Evolutionary conservation across 768 basidiomycete species (phyloP).

Genomic region (Tricholoma flavovirens): DNA sequence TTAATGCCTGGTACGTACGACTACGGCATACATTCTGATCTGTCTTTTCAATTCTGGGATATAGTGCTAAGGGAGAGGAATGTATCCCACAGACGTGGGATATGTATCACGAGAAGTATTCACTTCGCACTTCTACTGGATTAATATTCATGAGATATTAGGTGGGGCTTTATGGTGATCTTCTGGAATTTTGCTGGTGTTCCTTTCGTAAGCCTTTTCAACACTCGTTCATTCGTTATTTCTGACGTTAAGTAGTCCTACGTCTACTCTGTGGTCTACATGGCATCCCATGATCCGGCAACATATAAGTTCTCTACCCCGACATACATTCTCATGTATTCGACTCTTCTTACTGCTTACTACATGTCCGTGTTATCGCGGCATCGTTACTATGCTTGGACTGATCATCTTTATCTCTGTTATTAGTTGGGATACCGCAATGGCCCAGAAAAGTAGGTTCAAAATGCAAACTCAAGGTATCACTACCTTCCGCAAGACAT

Average conservation of each 20-base stretch:
- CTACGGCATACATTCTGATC: not conserved
- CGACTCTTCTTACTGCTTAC: slow-evolving; percentile 77
- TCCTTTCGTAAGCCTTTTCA: slow-evolving; percentile 60
- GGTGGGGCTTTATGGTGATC: slow-evolving; percentile 95
- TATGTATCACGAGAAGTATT: slow-evolving; percentile 96
- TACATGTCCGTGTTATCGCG: slow-evolving; percentile 58
- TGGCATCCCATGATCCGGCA: slow-evolving; percentile 89
- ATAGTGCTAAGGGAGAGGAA: slow-evolving; percentile 86
- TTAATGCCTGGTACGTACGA: slow-evolving; percentile 78
- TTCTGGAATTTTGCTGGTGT: slow-evolving; percentile 97
- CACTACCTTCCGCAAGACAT: slow-evolving; percentile 77
- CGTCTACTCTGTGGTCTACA: slow-evolving; percentile 95
- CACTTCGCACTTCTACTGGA: not conserved
- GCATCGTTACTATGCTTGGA: slow-evolving; percentile 1
- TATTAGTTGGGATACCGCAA: slow-evolving; percentile 83
- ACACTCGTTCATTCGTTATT: not conserved
- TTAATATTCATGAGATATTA: slow-evolving; percentile 16
- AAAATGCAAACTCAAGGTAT: slow-evolving; percentile 96
- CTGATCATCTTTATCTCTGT: slow-evolving; percentile 1
- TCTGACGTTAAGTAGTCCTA: slow-evolving; percentile 58
- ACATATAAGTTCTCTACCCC: slow-evolving; percentile 82
- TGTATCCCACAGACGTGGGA: slow-evolving; percentile 98
- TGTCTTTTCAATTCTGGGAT: slow-evolving; percentile 6
- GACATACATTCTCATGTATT: slow-evolving; percentile 66
- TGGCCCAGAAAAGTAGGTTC: slow-evolving; percentile 96